Conservation (phyloP, 805 yeast species). For the Candida loeiensis region DNA sequence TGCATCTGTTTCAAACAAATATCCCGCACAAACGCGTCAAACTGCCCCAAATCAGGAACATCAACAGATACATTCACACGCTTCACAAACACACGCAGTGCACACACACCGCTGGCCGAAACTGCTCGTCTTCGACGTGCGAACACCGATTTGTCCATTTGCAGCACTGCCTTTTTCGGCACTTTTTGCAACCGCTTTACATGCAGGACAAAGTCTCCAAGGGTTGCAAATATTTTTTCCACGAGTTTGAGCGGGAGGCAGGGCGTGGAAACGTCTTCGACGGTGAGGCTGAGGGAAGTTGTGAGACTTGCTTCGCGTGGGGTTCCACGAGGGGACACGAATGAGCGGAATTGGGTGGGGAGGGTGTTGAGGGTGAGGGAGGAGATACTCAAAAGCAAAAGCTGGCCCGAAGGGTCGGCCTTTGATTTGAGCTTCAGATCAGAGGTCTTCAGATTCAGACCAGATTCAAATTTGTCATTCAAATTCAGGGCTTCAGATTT, state of each 20-base stretch:
- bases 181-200: neutral
- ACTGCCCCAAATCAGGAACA: neutral
- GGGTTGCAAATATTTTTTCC: neutral
- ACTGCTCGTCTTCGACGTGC: slow-evolving; percentile 1
- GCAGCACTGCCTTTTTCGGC: slow-evolving; percentile 1
- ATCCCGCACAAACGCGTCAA: neutral
- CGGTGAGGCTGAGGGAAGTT: neutral
- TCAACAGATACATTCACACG: neutral
- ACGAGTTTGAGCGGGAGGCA: neutral
- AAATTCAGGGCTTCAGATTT: too few species aligned
- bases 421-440: too few species aligned
- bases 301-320: neutral
- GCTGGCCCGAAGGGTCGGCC: too few species aligned
- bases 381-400: neutral
- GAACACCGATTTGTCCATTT: slow-evolving; percentile 1
- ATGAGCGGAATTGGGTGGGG: neutral
- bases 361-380: neutral
- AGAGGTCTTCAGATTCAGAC: too few species aligned
- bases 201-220: neutral
- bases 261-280: neutral
- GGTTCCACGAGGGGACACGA: neutral
- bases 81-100: slow-evolving; percentile 4
- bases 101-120: neutral
- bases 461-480: too few species aligned
- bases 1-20: slow-evolving; percentile 4